Percentiles rank a stretch among this genome's conserved stretches.
Conservation (phyloP, 768 basidiomycete species). For the Naganishia vaughanmartiniae region DNA sequence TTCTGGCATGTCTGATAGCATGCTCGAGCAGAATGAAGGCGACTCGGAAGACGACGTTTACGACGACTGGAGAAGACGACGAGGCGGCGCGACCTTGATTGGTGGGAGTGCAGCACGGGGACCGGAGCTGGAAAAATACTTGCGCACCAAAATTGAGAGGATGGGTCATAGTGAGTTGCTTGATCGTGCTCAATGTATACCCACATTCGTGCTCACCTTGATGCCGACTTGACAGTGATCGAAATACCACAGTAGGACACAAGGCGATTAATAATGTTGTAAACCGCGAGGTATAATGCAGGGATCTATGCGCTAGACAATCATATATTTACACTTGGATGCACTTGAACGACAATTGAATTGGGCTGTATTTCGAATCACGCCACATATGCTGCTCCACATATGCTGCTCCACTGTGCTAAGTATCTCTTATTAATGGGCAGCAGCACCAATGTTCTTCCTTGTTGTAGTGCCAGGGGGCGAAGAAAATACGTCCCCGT, state of each 20-base stretch:
- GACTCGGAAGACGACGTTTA: constrained; percentile 41
- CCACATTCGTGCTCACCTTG: background rate
- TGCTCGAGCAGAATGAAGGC: constrained; percentile 43
- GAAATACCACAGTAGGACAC: constrained; percentile 22
- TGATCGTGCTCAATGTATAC: background rate
- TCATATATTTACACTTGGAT: background rate
- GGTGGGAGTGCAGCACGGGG: constrained; percentile 65
- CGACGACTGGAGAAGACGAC: constrained; percentile 54
- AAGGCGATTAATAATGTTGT: background rate
- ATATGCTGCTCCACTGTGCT: too few species aligned
- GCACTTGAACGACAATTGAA: background rate
- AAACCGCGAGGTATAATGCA: background rate
- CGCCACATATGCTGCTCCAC: background rate
- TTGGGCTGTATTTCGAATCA: background rate
- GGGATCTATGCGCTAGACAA: too few species aligned
- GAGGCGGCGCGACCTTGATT: constrained; percentile 72
- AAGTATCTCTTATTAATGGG: too few species aligned
- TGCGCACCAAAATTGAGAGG: constrained; percentile 89
- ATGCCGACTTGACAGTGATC: constrained; percentile 24
- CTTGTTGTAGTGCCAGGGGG: too few species aligned
- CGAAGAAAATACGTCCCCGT: too few species aligned
- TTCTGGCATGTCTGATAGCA: constrained; percentile 18
- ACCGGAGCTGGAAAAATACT: constrained; percentile 86
- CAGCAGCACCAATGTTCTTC: too few species aligned
- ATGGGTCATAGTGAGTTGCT: constrained; percentile 76